Evolutionary conservation across 805 yeast species (phyloP).

Genomic region (Maudiozyma bulderi): DNA sequence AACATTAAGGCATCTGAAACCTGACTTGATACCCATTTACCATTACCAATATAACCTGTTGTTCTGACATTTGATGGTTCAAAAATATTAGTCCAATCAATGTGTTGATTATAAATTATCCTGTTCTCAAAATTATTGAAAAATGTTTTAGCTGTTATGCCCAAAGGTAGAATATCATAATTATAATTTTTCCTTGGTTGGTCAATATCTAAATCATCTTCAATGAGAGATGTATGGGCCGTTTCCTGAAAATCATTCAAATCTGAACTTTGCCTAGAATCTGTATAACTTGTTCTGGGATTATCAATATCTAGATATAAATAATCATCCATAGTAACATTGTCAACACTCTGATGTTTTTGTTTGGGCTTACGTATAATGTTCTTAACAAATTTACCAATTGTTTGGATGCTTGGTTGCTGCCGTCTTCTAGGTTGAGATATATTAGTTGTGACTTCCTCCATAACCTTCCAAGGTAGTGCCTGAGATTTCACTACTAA

Average conservation of each 20-base stretch:
- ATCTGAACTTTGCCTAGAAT: too few species aligned
- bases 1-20: constrained; percentile 3
- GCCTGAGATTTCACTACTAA: too few species aligned
- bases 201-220: not conserved
- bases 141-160: constrained; percentile 5
- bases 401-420: too few species aligned
- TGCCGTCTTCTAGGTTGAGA: too few species aligned
- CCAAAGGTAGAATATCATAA: constrained; percentile 2
- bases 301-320: not conserved
- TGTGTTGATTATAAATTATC: constrained; percentile 4
- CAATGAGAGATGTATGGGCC: not conserved
- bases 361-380: too few species aligned
- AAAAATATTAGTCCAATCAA: constrained; percentile 7
- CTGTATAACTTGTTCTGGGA: not conserved
- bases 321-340: not conserved
- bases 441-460: too few species aligned
- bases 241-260: too few species aligned
- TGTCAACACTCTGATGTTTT: not conserved
- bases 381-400: too few species aligned
- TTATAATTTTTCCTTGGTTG: too few species aligned
- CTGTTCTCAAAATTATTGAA: constrained; percentile 4
- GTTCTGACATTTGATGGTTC: constrained; percentile 7
- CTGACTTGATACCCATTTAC: constrained; percentile 9
- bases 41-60: constrained; percentile 16
- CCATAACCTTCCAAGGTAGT: too few species aligned